Conservation (phyloP, 345 rosid genomes). For the Trapa bicornis region DNA sequence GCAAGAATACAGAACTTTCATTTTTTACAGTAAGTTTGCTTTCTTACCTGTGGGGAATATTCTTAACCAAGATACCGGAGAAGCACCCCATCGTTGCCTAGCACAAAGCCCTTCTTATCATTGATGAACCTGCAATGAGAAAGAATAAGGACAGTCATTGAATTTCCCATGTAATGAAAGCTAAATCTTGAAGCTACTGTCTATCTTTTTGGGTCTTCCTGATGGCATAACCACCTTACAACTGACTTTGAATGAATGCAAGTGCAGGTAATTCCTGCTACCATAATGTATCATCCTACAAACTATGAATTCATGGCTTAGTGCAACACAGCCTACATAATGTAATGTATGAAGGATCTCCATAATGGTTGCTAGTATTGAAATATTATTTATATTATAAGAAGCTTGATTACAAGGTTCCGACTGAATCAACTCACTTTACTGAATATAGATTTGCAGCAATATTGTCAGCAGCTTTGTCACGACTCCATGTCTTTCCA, state of each 20-base stretch:
- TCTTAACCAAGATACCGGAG: constrained; percentile 78
- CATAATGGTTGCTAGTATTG: neutral
- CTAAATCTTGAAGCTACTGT: neutral
- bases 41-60: constrained; percentile 11
- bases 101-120: constrained; percentile 69
- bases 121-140: constrained; percentile 51
- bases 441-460: constrained; percentile 95
- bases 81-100: constrained; percentile 88
- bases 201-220: neutral
- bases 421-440: constrained; percentile 39
- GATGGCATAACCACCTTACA: neutral
- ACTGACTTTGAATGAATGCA: neutral
- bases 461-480: constrained; percentile 91
- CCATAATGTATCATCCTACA: neutral
- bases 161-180: neutral
- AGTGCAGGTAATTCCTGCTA: neutral
- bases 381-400: neutral
- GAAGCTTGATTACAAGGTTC: neutral
- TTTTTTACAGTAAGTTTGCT: neutral
- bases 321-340: neutral
- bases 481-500: constrained; percentile 84
- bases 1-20: neutral
- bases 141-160: neutral
- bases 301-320: neutral
- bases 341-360: neutral